Conservation (phyloP, 305 asterid genomes). For the Solanum hybrid region DNA sequence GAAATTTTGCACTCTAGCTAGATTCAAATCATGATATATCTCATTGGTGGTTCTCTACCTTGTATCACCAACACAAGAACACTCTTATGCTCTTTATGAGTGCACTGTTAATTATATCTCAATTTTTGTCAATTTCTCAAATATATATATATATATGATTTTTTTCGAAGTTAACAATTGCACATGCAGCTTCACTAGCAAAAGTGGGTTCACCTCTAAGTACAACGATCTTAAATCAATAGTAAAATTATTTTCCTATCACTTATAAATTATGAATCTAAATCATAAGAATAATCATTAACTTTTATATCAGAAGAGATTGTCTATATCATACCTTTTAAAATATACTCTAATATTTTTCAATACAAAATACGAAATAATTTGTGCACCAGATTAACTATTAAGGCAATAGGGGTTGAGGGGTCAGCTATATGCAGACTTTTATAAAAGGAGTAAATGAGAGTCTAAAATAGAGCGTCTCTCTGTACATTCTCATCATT, state of each 20-base stretch:
- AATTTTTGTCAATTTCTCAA: too few relatives aligned
- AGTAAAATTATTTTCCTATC: too few relatives aligned
- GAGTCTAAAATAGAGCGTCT: not conserved
- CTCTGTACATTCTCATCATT: conserved; percentile 24
- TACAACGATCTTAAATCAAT: too few relatives aligned
- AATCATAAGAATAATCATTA: too few relatives aligned
- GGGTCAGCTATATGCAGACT: conserved; percentile 1
- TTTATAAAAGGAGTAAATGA: not conserved
- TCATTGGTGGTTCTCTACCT: not conserved
- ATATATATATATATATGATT: too few relatives aligned
- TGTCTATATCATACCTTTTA: not conserved
- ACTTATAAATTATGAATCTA: not conserved
- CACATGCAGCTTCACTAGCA: accelerated
- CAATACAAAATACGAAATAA: not conserved
- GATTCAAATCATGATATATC: too few relatives aligned
- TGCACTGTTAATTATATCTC: too few relatives aligned
- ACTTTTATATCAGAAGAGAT: too few relatives aligned
- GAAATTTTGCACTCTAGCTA: not conserved
- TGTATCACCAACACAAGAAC: not conserved
- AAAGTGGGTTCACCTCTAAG: not conserved
- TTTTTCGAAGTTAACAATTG: accelerated
- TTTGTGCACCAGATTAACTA: not conserved
- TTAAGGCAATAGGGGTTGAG: not conserved
- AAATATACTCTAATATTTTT: too few relatives aligned
- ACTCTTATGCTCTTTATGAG: too few relatives aligned